phyloP scores from a whole-genome alignment of 306 rosid genomes.

The Ammopiptanthus mongolicus region DNA sequence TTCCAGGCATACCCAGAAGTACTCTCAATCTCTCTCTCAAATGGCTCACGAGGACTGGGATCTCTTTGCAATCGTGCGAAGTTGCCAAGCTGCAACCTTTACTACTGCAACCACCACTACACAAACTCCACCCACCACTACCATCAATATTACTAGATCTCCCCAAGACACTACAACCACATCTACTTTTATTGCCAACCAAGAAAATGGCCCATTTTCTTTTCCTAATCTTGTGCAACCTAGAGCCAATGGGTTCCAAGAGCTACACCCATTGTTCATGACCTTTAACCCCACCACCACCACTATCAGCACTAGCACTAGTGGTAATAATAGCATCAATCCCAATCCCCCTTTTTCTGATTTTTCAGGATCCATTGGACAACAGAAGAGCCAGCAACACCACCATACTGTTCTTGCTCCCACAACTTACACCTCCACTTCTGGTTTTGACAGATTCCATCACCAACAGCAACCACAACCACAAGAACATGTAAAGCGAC shows the following conservation, averaged over 20 bases:
- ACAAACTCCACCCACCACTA: background rate
- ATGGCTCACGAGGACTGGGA: conserved; percentile 66
- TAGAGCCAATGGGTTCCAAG: conserved; percentile 37
- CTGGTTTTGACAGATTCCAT: conserved; percentile 25
- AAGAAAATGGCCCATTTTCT: conserved; percentile 29
- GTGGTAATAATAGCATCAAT: conserved; percentile 7
- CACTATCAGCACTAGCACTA: conserved; percentile 6
- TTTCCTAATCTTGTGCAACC: conserved; percentile 43
- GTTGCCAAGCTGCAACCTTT: conserved; percentile 36
- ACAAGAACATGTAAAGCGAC: background rate
- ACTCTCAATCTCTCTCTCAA: background rate
- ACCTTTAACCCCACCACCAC: conserved; percentile 35
- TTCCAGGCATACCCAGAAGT: conserved; percentile 1
- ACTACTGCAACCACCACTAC: background rate
- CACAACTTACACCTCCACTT: conserved; percentile 1
- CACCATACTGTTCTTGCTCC: background rate
- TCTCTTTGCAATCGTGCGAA: conserved; percentile 68
- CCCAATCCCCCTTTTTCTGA: conserved; percentile 34
- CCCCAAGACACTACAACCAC: background rate
- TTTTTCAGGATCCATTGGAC: conserved; percentile 29
- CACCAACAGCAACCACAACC: conserved; percentile 8
- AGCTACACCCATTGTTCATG: conserved; percentile 36
- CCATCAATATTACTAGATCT: background rate
- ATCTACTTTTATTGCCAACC: conserved; percentile 16
- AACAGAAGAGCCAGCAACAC: conserved; percentile 6